Evolutionary conservation across 2,329 filamentous ascomycete genomes (phyloP).

Genomic region (Aspergillus brunneoviolaceus): DNA sequence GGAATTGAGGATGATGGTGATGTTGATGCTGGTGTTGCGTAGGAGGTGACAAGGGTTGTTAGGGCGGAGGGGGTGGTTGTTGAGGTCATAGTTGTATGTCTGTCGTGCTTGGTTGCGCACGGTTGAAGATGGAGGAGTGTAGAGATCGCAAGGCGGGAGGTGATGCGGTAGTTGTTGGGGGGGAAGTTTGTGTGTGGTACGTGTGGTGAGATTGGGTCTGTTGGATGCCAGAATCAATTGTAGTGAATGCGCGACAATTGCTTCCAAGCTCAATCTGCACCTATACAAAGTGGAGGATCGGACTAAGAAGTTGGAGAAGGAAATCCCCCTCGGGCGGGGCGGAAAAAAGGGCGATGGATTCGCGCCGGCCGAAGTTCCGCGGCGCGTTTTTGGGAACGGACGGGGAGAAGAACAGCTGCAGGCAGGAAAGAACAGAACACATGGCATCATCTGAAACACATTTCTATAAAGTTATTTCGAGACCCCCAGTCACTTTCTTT

Average conservation of each 20-base stretch:
- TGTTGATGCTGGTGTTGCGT: conserved; percentile 25
- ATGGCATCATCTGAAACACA: conserved; percentile 32
- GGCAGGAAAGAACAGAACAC: conserved; percentile 30
- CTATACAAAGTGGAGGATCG: background rate
- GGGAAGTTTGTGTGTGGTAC: background rate
- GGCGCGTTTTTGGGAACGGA: conserved; percentile 2
- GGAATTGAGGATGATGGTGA: conserved; percentile 12
- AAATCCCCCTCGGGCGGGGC: background rate
- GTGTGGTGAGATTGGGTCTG: too few relatives aligned
- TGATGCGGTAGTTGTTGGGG: background rate
- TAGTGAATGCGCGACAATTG: too few relatives aligned
- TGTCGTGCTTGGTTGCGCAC: too few relatives aligned
- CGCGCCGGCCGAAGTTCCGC: conserved; percentile 11
- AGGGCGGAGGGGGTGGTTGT: conserved; percentile 38
- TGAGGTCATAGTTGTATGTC: background rate
- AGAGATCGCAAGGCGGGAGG: too few relatives aligned
- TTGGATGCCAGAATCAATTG: too few relatives aligned
- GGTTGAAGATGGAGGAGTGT: too few relatives aligned
- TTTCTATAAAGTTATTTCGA: conserved; percentile 1
- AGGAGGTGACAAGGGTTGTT: conserved; percentile 39
- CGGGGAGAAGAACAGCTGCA: background rate
- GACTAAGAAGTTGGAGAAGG: background rate
- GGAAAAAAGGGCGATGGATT: conserved; percentile 14
- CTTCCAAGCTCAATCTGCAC: background rate
- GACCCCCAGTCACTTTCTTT: background rate